Conservation (phyloP, 768 basidiomycete genomes). For the Pleurotus salmoneostramineus region DNA sequence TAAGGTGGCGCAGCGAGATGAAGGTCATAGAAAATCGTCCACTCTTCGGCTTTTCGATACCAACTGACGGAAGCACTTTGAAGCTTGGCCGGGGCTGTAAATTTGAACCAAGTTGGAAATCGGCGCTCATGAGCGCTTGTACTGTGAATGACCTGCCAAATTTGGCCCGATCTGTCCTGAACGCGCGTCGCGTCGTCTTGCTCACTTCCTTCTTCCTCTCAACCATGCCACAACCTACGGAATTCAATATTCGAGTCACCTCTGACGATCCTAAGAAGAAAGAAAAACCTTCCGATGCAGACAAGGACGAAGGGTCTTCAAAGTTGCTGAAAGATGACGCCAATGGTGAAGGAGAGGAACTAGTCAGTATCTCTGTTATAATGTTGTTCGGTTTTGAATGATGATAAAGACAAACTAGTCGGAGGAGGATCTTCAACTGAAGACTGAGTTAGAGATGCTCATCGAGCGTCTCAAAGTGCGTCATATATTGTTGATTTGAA, state of each 20-base stretch:
- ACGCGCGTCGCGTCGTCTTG: constrained; percentile 45
- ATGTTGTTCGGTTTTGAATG: neutral
- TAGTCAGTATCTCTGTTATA: constrained; percentile 51
- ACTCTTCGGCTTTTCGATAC: too few relatives aligned
- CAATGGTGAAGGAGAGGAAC: constrained; percentile 67
- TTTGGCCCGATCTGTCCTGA: constrained; percentile 14
- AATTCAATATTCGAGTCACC: constrained; percentile 57
- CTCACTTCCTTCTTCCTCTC: constrained; percentile 6
- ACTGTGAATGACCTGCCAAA: too few relatives aligned
- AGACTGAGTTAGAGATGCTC: constrained; percentile 94
- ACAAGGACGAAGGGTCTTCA: constrained; percentile 54
- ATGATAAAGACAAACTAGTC: constrained; percentile 46
- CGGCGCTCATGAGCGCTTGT: too few relatives aligned
- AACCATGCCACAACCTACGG: constrained; percentile 55
- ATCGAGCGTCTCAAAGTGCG: constrained; percentile 88
- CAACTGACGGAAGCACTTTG: too few relatives aligned
- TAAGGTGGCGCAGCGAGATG: too few relatives aligned
- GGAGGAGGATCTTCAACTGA: constrained; percentile 92
- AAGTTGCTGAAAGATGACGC: constrained; percentile 50
- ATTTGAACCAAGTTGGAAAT: too few relatives aligned
- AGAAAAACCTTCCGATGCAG: constrained; percentile 39
- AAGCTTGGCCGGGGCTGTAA: too few relatives aligned
- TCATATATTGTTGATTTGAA: neutral
- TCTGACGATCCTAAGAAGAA: constrained; percentile 79
- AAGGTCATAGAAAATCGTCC: too few relatives aligned